Base-by-base conservation (phyloP, 495 filamentous ascomycete species). In the Aspergillus cavernicola region DNA sequence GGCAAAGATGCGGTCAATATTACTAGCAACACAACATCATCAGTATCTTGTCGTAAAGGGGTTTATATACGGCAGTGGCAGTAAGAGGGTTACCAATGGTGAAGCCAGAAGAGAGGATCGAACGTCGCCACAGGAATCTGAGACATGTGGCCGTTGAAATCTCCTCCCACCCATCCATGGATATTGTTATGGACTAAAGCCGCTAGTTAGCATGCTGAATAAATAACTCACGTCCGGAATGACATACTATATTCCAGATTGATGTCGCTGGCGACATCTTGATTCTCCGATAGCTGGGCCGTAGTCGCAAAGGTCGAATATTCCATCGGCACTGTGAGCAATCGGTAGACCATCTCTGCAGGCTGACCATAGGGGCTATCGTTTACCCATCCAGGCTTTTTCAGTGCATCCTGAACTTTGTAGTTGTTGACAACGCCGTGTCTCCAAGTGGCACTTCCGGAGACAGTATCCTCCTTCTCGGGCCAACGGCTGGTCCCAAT, bases 71-170 rank as follows among this genome's bases (percentile, higher is more conserved):
- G n/a, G n/a, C n/a, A n/a, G 26, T 7, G 9, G 6, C 11, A 10
- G 11, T 11, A 23, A 3, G 18, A 12, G 6, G 10, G 18, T 22
- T 8, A 40, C 38, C 38, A 40, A 23, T 40, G 38, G 13, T 40
- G 38, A 8, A 40, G 18, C 38, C 38, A 40, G 15, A 40, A 40
- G 6, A 40, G 18, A 19, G 38, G 38, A 23, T 40, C 38, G 9
- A 40, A 40, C 38, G 38, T 40, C 18, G 38, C 38, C 9, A 40
- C 38, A 3, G 38, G 38, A 40, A 40, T 40, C 38, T 40, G 38
- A 8, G 38, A 40, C 38, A 40, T 40, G 20, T 40, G 38, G 18
- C 38, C 38, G 15, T 40, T 40, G 18, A 11, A 40, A n/a, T 40
- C 38, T 40, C 38, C 38, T 40, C 38, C 38, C 3, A 40, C 38